A percentile compares a stretch with the other conserved stretches of the same genome.
Conservation (phyloP, 768 basidiomycete genomes). For the Leccinellum luteum region DNA sequence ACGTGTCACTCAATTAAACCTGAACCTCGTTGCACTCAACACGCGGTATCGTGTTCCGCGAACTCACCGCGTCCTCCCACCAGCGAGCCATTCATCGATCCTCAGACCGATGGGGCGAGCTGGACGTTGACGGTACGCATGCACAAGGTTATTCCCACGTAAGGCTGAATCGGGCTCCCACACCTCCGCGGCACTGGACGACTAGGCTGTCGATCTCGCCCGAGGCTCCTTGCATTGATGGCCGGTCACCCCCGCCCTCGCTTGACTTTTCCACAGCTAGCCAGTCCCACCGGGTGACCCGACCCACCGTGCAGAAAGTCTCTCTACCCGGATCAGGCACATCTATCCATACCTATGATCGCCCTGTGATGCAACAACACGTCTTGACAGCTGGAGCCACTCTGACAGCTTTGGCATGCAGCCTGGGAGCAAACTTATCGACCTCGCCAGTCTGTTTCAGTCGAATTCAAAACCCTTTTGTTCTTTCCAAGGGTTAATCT, state of each 20-base stretch:
- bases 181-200: conserved; percentile 12
- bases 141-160: conserved; percentile 1
- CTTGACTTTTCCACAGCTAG: not conserved
- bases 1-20: not conserved
- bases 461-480: not conserved
- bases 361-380: not conserved
- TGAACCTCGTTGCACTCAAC: not conserved
- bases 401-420: not conserved
- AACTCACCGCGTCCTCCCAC: conserved; percentile 5
- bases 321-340: not conserved
- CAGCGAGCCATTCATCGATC: not conserved
- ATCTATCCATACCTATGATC: not conserved
- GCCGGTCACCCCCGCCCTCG: not conserved
- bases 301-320: no score
- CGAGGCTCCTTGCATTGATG: no score
- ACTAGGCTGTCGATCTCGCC: not conserved
- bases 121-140: not conserved
- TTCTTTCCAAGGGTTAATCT: not conserved
- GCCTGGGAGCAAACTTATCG: not conserved
- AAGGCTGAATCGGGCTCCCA: not conserved
- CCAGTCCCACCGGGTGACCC: not conserved
- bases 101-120: not conserved
- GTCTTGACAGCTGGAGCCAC: not conserved
- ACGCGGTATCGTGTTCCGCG: conserved; percentile 2
- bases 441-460: not conserved